Evolutionary conservation across 208 protist species (phyloP).

Genomic region (Leishmania guyanensis): DNA sequence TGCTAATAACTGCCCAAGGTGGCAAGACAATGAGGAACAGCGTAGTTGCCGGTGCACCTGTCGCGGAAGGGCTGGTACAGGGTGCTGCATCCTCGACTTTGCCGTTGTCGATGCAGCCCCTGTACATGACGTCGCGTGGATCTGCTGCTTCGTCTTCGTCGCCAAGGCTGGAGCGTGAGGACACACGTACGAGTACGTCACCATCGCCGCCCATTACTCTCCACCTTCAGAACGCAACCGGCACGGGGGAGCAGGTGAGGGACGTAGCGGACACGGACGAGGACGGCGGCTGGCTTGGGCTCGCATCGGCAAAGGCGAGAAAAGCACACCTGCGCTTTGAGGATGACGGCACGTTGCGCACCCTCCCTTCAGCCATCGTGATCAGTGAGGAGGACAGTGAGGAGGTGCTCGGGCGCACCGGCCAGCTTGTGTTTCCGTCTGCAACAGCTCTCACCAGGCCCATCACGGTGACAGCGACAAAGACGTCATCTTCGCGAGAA

Average conservation of each 20-base stretch:
- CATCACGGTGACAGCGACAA: background rate
- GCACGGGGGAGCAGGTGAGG: background rate
- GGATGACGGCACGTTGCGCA: constrained; percentile 25
- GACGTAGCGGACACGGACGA: background rate
- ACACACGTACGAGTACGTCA: background rate
- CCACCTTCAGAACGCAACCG: background rate
- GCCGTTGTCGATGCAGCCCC: constrained; percentile 1
- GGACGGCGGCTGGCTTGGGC: background rate
- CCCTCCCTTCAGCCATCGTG: constrained; percentile 11
- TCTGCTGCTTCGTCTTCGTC: constrained; percentile 1
- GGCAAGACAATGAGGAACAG: background rate
- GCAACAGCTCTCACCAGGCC: background rate
- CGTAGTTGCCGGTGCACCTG: background rate
- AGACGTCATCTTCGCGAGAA: constrained; percentile 17
- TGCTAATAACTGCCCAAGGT: background rate
- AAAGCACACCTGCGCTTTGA: background rate
- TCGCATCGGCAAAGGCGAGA: background rate
- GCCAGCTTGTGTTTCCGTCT: background rate
- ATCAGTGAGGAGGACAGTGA: background rate
- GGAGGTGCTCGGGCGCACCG: background rate
- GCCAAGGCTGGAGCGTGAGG: background rate
- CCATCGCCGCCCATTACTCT: constrained; percentile 7
- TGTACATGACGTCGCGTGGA: background rate
- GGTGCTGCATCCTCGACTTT: background rate
- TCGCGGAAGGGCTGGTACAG: background rate